Percentiles rank a stretch among this genome's conserved stretches.
Conservation (phyloP, 2,329 filamentous ascomycete species). For the Trichoderma simmonsii region DNA sequence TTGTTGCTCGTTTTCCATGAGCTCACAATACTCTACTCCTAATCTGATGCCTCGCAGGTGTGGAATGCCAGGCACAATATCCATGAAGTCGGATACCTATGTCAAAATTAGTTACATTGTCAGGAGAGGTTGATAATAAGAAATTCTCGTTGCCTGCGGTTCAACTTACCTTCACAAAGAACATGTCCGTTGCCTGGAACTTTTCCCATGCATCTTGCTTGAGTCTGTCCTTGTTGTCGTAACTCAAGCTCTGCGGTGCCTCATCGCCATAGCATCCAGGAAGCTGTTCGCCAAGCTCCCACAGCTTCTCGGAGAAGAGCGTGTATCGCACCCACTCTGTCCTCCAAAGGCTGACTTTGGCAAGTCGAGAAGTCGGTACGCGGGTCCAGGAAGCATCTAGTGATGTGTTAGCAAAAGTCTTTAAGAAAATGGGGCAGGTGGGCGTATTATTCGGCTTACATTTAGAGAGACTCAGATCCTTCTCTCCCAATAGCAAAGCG, state of each 20-base stretch:
- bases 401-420: not conserved
- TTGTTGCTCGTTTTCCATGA: constrained; percentile 50
- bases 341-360: constrained; percentile 59
- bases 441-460: constrained; percentile 44
- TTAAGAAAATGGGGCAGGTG: not conserved
- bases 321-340: constrained; percentile 56
- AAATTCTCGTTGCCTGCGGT: not conserved
- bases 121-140: not conserved
- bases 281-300: constrained; percentile 52
- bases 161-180: constrained; percentile 60
- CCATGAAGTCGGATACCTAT: constrained; percentile 61
- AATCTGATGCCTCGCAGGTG: constrained; percentile 57
- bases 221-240: constrained; percentile 44
- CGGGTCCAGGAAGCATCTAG: constrained; percentile 59
- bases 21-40: constrained; percentile 57
- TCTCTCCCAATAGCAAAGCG: constrained; percentile 62
- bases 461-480: constrained; percentile 57
- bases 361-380: constrained; percentile 49
- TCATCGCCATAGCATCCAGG: constrained; percentile 49
- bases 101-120: not conserved
- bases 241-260: constrained; percentile 44
- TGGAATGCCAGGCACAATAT: constrained; percentile 53
- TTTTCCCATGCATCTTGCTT: constrained; percentile 49
- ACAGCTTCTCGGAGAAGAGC: constrained; percentile 48
- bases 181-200: constrained; percentile 59